Conservation (phyloP, 2,329 filamentous ascomycete genomes). For the Pestalotiopsis sp. region DNA sequence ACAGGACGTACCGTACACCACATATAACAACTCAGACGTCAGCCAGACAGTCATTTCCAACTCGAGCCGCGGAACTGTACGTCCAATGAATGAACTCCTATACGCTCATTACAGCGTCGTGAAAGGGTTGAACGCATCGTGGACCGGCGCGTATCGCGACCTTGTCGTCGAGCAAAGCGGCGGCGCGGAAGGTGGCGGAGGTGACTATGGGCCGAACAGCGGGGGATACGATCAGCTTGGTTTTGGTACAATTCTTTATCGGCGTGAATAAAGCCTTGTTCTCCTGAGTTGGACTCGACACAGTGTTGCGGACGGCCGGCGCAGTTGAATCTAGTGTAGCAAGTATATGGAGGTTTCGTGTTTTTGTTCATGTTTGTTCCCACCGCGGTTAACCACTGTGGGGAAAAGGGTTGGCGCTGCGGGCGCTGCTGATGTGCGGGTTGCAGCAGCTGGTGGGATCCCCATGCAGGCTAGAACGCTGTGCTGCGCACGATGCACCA, state of each 20-base stretch:
- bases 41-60: constrained; percentile 38
- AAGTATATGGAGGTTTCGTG: no score
- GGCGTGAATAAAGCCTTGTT: constrained; percentile 12
- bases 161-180: constrained; percentile 32
- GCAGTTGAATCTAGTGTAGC: no score
- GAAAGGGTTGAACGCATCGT: constrained; percentile 40
- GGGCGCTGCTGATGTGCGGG: no score
- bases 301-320: no score
- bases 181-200: constrained; percentile 45
- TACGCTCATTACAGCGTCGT: constrained; percentile 41
- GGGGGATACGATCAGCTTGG: constrained; percentile 45
- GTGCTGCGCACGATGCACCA: no score
- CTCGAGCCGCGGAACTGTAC: constrained; percentile 33
- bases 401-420: no score
- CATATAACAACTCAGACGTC: constrained; percentile 39
- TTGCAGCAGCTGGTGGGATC: no score
- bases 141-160: constrained; percentile 40
- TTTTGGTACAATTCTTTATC: constrained; percentile 33
- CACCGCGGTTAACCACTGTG: no score
- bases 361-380: no score
- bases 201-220: constrained; percentile 42
- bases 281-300: no score
- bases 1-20: constrained; percentile 43
- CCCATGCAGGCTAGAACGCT: no score
- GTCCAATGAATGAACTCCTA: constrained; percentile 42